Evolutionary conservation across 2,329 filamentous ascomycete genomes (phyloP).

Genomic region (Septoria linicola): DNA sequence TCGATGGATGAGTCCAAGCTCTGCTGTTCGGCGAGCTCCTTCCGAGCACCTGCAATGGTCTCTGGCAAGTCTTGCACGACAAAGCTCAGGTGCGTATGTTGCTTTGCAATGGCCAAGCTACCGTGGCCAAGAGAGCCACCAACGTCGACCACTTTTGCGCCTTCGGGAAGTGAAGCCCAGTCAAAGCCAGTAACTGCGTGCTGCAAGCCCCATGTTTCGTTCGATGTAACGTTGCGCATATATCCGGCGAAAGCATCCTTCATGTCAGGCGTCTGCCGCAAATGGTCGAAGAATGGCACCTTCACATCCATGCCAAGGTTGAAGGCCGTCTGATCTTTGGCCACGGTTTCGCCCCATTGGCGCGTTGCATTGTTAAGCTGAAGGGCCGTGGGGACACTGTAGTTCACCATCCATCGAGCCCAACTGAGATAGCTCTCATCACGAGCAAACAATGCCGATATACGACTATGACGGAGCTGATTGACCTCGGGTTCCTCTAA

Average conservation of each 20-base stretch:
- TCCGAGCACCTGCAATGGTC: conserved; percentile 21
- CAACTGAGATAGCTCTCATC: conserved; percentile 23
- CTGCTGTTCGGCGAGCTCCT: conserved; percentile 9
- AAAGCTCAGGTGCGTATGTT: conserved; percentile 45
- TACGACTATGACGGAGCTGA: conserved; percentile 21
- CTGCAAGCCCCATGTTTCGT: conserved; percentile 55
- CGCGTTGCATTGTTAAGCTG: conserved; percentile 25
- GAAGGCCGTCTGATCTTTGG: conserved; percentile 27
- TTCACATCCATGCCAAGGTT: conserved; percentile 25
- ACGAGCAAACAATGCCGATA: conserved; percentile 21
- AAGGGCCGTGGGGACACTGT: conserved; percentile 24
- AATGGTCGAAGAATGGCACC: conserved; percentile 29
- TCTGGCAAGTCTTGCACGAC: conserved; percentile 48
- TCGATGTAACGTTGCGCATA: conserved; percentile 26
- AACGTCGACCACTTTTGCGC: conserved; percentile 56
- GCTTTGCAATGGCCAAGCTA: conserved; percentile 43
- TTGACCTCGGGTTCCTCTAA: conserved; percentile 22
- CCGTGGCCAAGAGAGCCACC: conserved; percentile 45
- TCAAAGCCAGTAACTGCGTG: conserved; percentile 58
- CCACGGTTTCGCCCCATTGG: conserved; percentile 26
- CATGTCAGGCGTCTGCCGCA: conserved; percentile 23
- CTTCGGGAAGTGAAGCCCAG: conserved; percentile 48
- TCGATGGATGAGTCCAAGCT: conserved; percentile 14
- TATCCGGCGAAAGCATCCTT: conserved; percentile 26
- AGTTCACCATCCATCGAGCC: conserved; percentile 21